A percentile compares a stretch with the other conserved stretches of the same genome.
Conservation (phyloP, 148 eudicot species). For the Bassia scoparia region DNA sequence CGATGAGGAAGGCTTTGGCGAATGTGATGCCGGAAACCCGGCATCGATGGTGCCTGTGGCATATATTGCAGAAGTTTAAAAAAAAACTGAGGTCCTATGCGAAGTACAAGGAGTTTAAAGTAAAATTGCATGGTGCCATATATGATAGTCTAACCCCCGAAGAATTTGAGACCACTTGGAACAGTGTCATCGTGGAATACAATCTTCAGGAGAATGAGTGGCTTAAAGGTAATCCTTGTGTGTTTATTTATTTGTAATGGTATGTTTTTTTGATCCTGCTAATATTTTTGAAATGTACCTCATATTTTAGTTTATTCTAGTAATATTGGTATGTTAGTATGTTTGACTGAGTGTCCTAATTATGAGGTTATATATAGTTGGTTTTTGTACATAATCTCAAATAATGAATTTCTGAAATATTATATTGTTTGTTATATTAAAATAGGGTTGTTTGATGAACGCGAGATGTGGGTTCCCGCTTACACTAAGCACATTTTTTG, state of each 20-base stretch:
- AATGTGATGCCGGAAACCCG: slow-evolving; percentile 44
- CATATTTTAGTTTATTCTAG: too few species aligned
- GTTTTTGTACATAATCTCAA: not conserved
- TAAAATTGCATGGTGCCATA: not conserved
- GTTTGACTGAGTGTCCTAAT: too few species aligned
- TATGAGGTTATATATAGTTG: not conserved
- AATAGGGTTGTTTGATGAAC: not conserved
- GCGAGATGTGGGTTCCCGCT: not conserved
- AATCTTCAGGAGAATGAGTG: not conserved
- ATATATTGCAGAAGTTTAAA: slow-evolving; percentile 25
- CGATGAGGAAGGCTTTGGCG: slow-evolving; percentile 39
- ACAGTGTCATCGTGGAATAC: not conserved
- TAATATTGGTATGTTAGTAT: too few species aligned
- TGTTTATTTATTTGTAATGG: too few species aligned
- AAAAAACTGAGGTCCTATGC: not conserved
- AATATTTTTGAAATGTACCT: too few species aligned
- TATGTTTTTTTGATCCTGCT: too few species aligned
- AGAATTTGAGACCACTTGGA: not conserved
- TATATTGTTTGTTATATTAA: not conserved
- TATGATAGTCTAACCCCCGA: not conserved
- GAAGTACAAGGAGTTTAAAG: not conserved
- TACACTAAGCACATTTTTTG: not conserved
- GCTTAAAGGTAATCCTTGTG: too few species aligned
- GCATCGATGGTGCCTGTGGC: slow-evolving; percentile 52
- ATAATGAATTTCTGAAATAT: not conserved